phyloP scores from a whole-genome alignment of 805 yeast genomes.

The Sungouiozyma ichnusensis region DNA sequence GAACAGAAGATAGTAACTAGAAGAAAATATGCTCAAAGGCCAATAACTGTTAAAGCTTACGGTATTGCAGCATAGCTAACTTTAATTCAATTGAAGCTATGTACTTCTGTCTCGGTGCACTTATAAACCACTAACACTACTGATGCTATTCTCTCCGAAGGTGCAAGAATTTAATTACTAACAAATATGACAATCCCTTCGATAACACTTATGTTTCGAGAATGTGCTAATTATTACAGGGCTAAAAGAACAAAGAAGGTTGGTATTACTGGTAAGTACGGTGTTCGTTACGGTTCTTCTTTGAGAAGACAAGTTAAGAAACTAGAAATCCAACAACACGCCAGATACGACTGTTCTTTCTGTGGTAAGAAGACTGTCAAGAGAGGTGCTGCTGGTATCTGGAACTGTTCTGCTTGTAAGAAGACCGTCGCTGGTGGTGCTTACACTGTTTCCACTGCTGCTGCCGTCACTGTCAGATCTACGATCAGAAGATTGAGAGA shows the following conservation, averaged over 20 bases:
- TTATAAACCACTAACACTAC: no score
- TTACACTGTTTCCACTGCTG: conserved; percentile 97
- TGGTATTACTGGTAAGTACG: conserved; percentile 99
- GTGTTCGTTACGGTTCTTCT: conserved; percentile 99
- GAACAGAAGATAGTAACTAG: no score
- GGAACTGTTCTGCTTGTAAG: conserved; percentile 91
- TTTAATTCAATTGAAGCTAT: no score
- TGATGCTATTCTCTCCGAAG: no score
- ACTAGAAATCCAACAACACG: conserved; percentile 97
- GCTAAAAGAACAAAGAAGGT: conserved; percentile 99
- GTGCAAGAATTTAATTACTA: background rate
- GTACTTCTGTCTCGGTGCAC: no score
- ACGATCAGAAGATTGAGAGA: conserved; percentile 99
- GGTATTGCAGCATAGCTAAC: no score
- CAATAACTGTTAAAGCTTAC: no score
- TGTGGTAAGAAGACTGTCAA: conserved; percentile 98
- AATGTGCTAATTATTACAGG: conserved; percentile 54
- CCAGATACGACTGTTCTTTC: conserved; percentile 98
- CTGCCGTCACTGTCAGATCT: conserved; percentile 99
- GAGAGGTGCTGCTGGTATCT: conserved; percentile 98
- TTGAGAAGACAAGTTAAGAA: conserved; percentile 99
- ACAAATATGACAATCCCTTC: no score
- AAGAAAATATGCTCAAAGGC: no score
- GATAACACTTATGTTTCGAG: no score
- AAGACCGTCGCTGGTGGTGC: conserved; percentile 99